Percentiles rank a stretch among this genome's conserved stretches.
Conservation (phyloP, 2,329 filamentous ascomycete species). For the Colletotrichum gloeosporioides region DNA sequence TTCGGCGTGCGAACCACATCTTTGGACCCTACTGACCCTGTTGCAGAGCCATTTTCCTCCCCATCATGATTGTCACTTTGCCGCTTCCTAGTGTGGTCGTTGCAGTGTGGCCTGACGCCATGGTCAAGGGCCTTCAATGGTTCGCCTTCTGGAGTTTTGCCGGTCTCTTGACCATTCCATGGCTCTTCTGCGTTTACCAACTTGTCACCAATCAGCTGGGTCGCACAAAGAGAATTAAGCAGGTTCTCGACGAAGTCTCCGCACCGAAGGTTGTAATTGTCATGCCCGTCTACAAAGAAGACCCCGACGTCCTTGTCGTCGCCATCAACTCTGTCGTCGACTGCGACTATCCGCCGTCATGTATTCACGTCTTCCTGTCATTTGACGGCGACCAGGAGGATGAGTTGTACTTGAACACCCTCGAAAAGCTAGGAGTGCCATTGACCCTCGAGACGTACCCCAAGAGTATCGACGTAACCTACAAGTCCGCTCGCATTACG, state of each 20-base stretch:
- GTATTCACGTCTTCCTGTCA: slow-evolving; percentile 93
- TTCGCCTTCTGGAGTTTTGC: slow-evolving; percentile 96
- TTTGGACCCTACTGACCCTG: slow-evolving; percentile 16
- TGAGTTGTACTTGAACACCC: slow-evolving; percentile 85
- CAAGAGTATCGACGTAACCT: slow-evolving; percentile 87
- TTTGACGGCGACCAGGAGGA: slow-evolving; percentile 93
- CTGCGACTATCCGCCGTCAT: slow-evolving; percentile 90
- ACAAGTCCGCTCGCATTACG: slow-evolving; percentile 83
- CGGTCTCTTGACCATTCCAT: slow-evolving; percentile 82
- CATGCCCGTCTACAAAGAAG: slow-evolving; percentile 96
- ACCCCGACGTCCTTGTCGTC: slow-evolving; percentile 81
- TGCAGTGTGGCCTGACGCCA: slow-evolving; percentile 70
- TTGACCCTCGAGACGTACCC: slow-evolving; percentile 80
- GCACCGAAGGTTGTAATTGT: slow-evolving; percentile 95
- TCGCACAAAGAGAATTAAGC: slow-evolving; percentile 80
- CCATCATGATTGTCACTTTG: slow-evolving; percentile 92
- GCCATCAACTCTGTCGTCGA: slow-evolving; percentile 92
- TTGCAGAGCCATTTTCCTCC: slow-evolving; percentile 77
- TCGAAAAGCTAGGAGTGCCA: slow-evolving; percentile 83
- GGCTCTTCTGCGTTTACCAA: slow-evolving; percentile 92
- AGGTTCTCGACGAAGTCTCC: slow-evolving; percentile 80
- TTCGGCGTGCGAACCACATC: background rate
- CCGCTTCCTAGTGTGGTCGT: slow-evolving; percentile 78
- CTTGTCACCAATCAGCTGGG: slow-evolving; percentile 88
- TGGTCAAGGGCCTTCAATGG: slow-evolving; percentile 83